These are phyloP conservation scores for Rhodotorula sp. DNA, from an alignment of 1,284 basidiomycete species.

Conservation along the genomic window DNA sequence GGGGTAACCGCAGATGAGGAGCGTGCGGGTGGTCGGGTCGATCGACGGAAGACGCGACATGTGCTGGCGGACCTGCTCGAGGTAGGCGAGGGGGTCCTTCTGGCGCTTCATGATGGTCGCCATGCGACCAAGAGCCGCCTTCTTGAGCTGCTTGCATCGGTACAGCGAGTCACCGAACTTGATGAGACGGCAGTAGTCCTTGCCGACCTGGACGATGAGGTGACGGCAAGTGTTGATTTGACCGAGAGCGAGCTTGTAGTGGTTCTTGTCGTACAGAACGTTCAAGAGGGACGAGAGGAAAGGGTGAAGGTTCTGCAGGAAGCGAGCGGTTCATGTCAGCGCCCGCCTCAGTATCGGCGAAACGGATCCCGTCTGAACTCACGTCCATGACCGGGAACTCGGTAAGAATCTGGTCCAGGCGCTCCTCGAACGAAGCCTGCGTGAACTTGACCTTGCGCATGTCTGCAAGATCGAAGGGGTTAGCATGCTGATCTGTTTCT, in stretches of 20 bases:
- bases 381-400: slow-evolving; percentile 98
- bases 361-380: slow-evolving; percentile 34
- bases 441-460: slow-evolving; percentile 99
- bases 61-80: slow-evolving; percentile 96
- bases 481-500: not conserved
- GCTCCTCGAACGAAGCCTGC: slow-evolving; percentile 95
- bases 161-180: slow-evolving; percentile 96
- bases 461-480: slow-evolving; percentile 51
- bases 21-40: slow-evolving; percentile 92
- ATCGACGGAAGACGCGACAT: slow-evolving; percentile 93
- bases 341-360: not conserved
- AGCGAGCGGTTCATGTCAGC: not conserved
- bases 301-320: slow-evolving; percentile 78
- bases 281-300: slow-evolving; percentile 92
- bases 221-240: slow-evolving; percentile 90
- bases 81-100: slow-evolving; percentile 92
- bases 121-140: slow-evolving; percentile 91
- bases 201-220: slow-evolving; percentile 90
- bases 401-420: slow-evolving; percentile 84
- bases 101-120: slow-evolving; percentile 94
- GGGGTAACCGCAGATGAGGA: slow-evolving; percentile 93
- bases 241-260: slow-evolving; percentile 94
- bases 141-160: slow-evolving; percentile 94
- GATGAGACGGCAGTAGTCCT: slow-evolving; percentile 89
- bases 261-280: slow-evolving; percentile 96